Base-by-base conservation (phyloP, 1,284 basidiomycete species). In the Fomitopsis palustris region DNA sequence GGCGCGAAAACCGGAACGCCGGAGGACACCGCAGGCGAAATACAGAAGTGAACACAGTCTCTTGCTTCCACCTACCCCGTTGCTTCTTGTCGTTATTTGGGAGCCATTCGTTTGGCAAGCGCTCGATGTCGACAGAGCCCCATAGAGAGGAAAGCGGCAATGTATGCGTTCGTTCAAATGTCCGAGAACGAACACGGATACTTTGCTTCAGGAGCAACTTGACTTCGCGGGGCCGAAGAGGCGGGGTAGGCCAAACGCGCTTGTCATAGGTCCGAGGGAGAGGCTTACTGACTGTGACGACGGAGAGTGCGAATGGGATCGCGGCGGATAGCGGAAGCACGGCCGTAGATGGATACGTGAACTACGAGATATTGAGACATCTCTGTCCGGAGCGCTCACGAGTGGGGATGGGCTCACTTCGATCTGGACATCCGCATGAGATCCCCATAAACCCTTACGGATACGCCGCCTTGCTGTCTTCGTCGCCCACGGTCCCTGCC, bases 251-350 rank as follows among this genome's bases (percentile, higher is more conserved):
- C 52, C 61, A 67, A 2, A 65, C 35, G 45, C 14, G 47, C 37
- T 54, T 57, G 21, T 58, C 59, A 7, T 64, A 62, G 6, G 49
- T 38, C 9, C 39, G 41, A 33, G 60, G 62, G 38, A 57, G 56
- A 9, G 59, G 51, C 41, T 62, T 65, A 19, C 62, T 58, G n/a
- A 58, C 39, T 2, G 65, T 68, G n/a, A 56, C 37, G n/a, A 68
- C 51, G 16, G 54, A 61, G 2, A 68, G 49, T 8, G 54, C 52
- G 54, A 65, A 61, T 3, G 67, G 67, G 21, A 68, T 65, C 3
- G 58, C 41, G 1, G 67, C 64, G 29, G 61, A 58, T n/a, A 66
- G 53, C 2, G 65, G 67, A 16, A 62, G 57, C 17, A 33, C 45
- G 8, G 49, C 21, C 12, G 62, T 41, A 21, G 54, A n/a, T 8